phyloP scores from a whole-genome alignment of 805 yeast genomes.

The Myxozyma melibiosi region DNA sequence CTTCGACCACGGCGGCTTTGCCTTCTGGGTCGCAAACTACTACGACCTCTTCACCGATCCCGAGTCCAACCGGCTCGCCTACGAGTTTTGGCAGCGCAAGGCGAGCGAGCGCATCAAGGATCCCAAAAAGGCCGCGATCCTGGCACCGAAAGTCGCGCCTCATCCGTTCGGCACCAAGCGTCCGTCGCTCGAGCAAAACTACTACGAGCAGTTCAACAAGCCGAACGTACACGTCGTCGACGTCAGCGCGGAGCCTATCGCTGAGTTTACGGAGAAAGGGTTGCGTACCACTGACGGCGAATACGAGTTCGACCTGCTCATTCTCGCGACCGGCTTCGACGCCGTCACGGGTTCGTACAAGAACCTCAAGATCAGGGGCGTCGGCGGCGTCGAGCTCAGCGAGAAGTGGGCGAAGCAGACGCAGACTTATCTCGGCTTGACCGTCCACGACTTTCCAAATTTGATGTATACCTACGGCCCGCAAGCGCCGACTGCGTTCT shows the following conservation, averaged over 20 bases:
- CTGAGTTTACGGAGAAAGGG: conserved; percentile 35
- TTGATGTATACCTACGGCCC: conserved; percentile 43
- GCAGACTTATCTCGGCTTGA: conserved; percentile 37
- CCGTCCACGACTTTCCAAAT: conserved; percentile 40
- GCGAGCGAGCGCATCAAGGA: conserved; percentile 34
- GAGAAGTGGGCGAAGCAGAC: conserved; percentile 39
- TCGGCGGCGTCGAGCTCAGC: conserved; percentile 28
- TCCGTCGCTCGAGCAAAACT: conserved; percentile 36
- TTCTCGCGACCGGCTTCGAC: conserved; percentile 36
- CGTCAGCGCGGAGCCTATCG: conserved; percentile 32
- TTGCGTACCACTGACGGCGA: conserved; percentile 28
- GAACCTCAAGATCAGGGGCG: conserved; percentile 33
- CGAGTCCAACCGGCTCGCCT: conserved; percentile 34
- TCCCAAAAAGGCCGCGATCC: conserved; percentile 31
- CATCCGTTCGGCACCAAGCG: conserved; percentile 39
- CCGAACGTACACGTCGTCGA: conserved; percentile 39
- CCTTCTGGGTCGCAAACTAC: conserved; percentile 39
- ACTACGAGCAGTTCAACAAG: conserved; percentile 38
- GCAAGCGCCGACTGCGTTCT: conserved; percentile 41
- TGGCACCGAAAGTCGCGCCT: conserved; percentile 38
- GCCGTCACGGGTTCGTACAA: conserved; percentile 39
- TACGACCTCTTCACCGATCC: conserved; percentile 32
- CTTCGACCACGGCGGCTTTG: conserved; percentile 39
- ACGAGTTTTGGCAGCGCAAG: conserved; percentile 37
- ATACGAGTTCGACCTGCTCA: conserved; percentile 31